A percentile compares a stretch with the other conserved stretches of the same genome.
These are phyloP conservation scores for Apium graveolens DNA, from an alignment of 129 eudicot species.

Conservation along the genomic window DNA sequence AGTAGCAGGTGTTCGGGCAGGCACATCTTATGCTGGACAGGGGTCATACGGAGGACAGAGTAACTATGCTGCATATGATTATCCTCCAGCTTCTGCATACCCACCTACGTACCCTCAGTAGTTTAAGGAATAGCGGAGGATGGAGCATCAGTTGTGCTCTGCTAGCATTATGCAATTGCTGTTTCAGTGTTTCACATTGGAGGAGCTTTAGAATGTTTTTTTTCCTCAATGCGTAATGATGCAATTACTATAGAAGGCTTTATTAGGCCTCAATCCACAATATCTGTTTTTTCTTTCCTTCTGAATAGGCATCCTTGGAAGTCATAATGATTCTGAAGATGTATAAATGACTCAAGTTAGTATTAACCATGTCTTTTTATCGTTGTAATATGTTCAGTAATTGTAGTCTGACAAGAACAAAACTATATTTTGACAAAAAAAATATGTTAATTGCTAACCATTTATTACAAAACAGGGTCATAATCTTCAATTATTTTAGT, in stretches of 20 bases:
- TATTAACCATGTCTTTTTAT: neutral
- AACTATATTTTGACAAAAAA: too few species aligned
- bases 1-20: conserved; percentile 12
- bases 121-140: neutral
- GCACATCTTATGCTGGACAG: conserved; percentile 23
- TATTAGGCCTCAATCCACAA: neutral
- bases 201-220: neutral
- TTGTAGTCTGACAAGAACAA: neutral
- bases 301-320: neutral
- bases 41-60: conserved; percentile 23
- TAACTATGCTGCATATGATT: conserved; percentile 20
- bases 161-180: neutral
- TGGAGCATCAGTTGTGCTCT: neutral
- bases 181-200: neutral
- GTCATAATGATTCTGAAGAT: neutral
- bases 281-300: neutral
- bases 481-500: too few species aligned
- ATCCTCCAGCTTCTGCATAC: conserved; percentile 18
- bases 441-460: neutral
- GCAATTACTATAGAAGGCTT: neutral
- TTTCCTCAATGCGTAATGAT: neutral
- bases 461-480: neutral
- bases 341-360: neutral
- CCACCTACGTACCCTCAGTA: conserved; percentile 7
- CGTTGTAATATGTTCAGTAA: neutral